Percentiles rank a stretch among this genome's conserved stretches.
Conservation (phyloP, 768 basidiomycete species). For the Boletus insuetus region DNA sequence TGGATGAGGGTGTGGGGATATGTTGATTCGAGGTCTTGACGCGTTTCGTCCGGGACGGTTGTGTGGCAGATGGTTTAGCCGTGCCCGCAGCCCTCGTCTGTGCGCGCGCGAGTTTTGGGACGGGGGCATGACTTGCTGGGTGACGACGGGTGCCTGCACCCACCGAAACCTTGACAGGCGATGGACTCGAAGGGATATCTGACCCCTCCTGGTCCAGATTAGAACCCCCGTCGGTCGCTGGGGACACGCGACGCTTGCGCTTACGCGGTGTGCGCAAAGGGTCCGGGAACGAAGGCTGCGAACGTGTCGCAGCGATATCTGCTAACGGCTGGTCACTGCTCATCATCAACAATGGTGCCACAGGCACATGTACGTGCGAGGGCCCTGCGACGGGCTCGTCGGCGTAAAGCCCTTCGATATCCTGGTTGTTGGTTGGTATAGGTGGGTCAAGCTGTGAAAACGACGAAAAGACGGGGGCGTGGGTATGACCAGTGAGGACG, state of each 20-base stretch:
- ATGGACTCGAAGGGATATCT: constrained; percentile 26
- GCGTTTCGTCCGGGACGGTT: constrained; percentile 11
- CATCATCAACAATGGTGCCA: constrained; percentile 26
- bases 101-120: constrained; percentile 9
- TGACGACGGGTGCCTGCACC: constrained; percentile 2
- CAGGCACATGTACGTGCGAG: constrained; percentile 15
- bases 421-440: constrained; percentile 31
- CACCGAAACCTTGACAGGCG: constrained; percentile 30
- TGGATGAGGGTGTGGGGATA: constrained; percentile 28
- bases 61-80: background rate
- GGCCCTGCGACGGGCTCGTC: constrained; percentile 31
- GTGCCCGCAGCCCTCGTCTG: constrained; percentile 12
- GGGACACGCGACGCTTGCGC: constrained; percentile 19
- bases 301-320: constrained; percentile 3
- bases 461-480: constrained; percentile 21
- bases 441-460: constrained; percentile 36
- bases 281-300: constrained; percentile 19
- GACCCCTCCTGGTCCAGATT: constrained; percentile 11
- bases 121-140: background rate
- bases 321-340: constrained; percentile 14
- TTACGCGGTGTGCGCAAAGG: constrained; percentile 34
- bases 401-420: constrained; percentile 35
- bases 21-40: constrained; percentile 18
- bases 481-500: constrained; percentile 13
- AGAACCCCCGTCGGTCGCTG: background rate